phyloP scores from a whole-genome alignment of 768 basidiomycete species.

The Suillus ampliporus region DNA sequence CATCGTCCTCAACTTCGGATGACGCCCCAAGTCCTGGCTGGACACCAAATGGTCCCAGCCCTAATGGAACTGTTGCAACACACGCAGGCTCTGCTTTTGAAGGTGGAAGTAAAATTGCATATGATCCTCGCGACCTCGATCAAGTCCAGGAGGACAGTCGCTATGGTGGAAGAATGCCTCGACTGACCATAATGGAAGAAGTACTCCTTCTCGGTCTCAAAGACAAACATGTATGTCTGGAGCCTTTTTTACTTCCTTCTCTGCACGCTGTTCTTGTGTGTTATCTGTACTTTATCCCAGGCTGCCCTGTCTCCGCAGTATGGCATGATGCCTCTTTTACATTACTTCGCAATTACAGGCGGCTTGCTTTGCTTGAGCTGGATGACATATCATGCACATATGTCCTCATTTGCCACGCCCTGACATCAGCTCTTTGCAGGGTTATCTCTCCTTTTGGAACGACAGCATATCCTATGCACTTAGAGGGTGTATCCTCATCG shows the following conservation, averaged over 20 bases:
- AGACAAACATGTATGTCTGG: slow-evolving; percentile 83
- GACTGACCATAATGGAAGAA: slow-evolving; percentile 96
- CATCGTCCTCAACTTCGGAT: slow-evolving; percentile 44
- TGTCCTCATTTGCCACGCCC: background rate
- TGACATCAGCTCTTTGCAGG: slow-evolving; percentile 45
- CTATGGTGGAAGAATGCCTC: slow-evolving; percentile 76
- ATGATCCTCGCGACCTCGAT: slow-evolving; percentile 89
- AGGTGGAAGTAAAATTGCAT: slow-evolving; percentile 89
- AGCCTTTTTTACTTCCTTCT: slow-evolving; percentile 9
- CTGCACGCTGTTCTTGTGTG: slow-evolving; percentile 14
- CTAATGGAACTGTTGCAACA: slow-evolving; percentile 39
- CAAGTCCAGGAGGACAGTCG: slow-evolving; percentile 67
- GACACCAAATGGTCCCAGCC: slow-evolving; percentile 34
- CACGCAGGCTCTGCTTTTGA: slow-evolving; percentile 87
- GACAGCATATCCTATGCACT: slow-evolving; percentile 99
- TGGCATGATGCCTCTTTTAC: background rate
- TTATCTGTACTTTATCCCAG: slow-evolving; percentile 2
- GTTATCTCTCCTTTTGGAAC: slow-evolving; percentile 99
- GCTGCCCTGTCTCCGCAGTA: slow-evolving; percentile 24
- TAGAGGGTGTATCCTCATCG: slow-evolving; percentile 97
- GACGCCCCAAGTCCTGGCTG: slow-evolving; percentile 41
- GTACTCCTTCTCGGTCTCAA: slow-evolving; percentile 92
- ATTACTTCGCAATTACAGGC: background rate
- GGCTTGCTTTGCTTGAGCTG: background rate
- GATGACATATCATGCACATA: background rate